These are phyloP conservation scores for Epichloe festucae DNA, from an alignment of 2,329 filamentous ascomycete genomes.

Conservation along the genomic window DNA sequence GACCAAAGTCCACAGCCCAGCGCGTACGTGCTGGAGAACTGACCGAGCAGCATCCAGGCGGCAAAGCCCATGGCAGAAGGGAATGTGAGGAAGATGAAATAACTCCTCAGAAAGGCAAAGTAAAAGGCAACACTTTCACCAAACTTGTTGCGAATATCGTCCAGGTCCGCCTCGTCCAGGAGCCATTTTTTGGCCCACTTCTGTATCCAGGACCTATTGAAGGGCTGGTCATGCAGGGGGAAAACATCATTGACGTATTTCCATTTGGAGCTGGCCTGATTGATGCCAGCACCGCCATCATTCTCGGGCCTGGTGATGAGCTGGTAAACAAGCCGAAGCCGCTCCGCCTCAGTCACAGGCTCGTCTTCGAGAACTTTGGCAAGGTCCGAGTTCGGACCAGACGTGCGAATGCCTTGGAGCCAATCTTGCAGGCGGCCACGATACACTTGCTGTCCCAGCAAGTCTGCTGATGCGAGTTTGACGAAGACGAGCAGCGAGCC, in stretches of 20 bases:
- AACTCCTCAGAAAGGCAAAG: constrained; percentile 85
- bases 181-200: constrained; percentile 61
- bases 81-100: constrained; percentile 75
- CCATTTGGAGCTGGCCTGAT: constrained; percentile 56
- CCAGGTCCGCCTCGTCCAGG: constrained; percentile 52
- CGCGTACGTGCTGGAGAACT: constrained; percentile 73
- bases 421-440: constrained; percentile 83
- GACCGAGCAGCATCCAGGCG: constrained; percentile 70
- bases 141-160: constrained; percentile 62
- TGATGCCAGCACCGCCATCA: constrained; percentile 70
- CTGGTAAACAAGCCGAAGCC: constrained; percentile 75
- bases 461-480: constrained; percentile 60
- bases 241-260: constrained; percentile 62
- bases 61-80: constrained; percentile 66
- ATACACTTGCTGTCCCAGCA: constrained; percentile 71
- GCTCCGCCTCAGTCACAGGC: constrained; percentile 76
- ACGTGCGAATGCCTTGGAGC: constrained; percentile 74
- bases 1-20: constrained; percentile 73
- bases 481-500: constrained; percentile 72
- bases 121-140: constrained; percentile 81
- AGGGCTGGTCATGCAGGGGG: constrained; percentile 62
- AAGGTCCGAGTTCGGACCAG: constrained; percentile 63
- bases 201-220: constrained; percentile 65
- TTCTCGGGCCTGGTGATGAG: constrained; percentile 62
- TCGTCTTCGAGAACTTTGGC: constrained; percentile 54